Conservation (phyloP, 108 stramenopile species). For the Schizochytrium sp. region DNA sequence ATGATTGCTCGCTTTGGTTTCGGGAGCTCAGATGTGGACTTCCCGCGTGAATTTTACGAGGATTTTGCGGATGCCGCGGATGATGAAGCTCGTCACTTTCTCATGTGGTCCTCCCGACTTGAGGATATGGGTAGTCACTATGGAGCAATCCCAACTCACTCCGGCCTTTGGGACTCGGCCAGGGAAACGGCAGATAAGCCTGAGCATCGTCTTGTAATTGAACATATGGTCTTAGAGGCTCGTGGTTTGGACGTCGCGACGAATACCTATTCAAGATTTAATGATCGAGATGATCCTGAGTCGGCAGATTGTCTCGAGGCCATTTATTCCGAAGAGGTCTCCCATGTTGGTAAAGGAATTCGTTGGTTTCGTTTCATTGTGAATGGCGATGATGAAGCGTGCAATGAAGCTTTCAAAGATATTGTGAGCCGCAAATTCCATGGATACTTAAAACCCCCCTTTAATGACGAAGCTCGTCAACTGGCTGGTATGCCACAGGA, state of each 20-base stretch:
- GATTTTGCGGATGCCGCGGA: constrained; percentile 63
- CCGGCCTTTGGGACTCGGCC: constrained; percentile 66
- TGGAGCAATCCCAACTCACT: constrained; percentile 62
- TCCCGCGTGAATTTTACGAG: constrained; percentile 63
- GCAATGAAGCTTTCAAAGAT: constrained; percentile 37
- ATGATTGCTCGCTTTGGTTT: constrained; percentile 64
- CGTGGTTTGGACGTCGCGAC: constrained; percentile 67
- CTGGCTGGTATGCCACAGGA: constrained; percentile 63
- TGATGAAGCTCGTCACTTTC: constrained; percentile 66
- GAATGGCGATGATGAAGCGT: constrained; percentile 1
- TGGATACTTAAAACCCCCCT: constrained; percentile 66
- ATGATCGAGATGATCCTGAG: constrained; percentile 47
- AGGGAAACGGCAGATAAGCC: constrained; percentile 60
- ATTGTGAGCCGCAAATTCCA: constrained; percentile 25
- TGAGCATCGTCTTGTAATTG: constrained; percentile 57
- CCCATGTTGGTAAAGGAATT: constrained; percentile 65
- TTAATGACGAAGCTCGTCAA: constrained; percentile 61
- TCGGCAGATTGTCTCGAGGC: constrained; percentile 53
- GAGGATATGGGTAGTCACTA: constrained; percentile 25
- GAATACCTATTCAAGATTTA: constrained; percentile 55
- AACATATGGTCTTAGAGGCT: constrained; percentile 68
- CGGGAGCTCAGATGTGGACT: neutral
- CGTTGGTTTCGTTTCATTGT: constrained; percentile 62
- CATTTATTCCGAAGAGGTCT: constrained; percentile 66
- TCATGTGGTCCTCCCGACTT: constrained; percentile 62